Evolutionary conservation across 441 rosid species (phyloP), one percentile per base, ranked within the genome.

Genomic region (Populus hybrid): DNA sequence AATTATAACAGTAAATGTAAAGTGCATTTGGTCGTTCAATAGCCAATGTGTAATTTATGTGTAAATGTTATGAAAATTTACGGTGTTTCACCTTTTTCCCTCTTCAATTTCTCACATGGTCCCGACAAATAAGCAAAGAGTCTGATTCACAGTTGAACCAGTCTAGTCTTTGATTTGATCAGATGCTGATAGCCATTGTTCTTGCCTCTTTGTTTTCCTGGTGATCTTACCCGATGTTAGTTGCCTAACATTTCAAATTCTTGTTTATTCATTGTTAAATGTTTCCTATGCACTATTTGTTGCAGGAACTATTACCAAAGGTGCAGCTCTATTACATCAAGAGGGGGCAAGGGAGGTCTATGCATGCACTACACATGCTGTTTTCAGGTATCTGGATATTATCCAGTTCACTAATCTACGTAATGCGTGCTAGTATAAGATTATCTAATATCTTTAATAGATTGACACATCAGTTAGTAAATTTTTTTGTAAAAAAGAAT

Each of bases 311-410:
- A 95, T 93, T 78, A 79, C 90, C 79, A 95, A 95, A 89, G 97
- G 99, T 82, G 99, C 99, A 70, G 96, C 92, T 79, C 84, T 95
- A 57, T 86, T 95, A 74, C 99, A 95, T 86, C 96, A 95, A 84
- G 99, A 92, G 83, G 99, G 98, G 26, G 99, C 99, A 40, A 90
- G 95, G 75, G 99, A 93, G 87, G 99, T 95, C 53, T 93, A 93
- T 75, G 99, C 99, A 12, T 95, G 99, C 79, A 83, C 82, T 76
- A 95, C 99, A n/a, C 98, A 95, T 85, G 98, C 99, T 76, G 98
- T 95, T 74, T 95, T 95, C 79, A 93, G 98, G 99, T 92, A 83
- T 50, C 57, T 77, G 69, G 71, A 79, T 81, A 28, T 23, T 42
- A 82, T 28, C 16, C 32, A 34, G 69, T 69, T 63, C 65, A 73